phyloP scores from a whole-genome alignment of 1,284 basidiomycete species.

The Xerocomus minutiporus region DNA sequence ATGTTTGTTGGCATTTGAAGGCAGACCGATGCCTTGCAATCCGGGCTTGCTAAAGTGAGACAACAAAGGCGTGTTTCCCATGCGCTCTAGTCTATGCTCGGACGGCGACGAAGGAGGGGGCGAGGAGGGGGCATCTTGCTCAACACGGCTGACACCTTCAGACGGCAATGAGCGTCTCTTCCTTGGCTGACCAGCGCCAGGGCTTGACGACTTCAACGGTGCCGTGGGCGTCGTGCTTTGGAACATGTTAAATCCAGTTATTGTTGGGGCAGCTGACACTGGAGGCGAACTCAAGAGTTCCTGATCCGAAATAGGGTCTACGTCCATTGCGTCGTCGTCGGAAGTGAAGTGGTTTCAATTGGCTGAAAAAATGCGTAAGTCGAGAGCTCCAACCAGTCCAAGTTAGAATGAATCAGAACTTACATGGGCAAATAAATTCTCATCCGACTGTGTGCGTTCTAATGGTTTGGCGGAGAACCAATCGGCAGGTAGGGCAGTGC shows the following conservation, averaged over 20 bases:
- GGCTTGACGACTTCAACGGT: constrained; percentile 37
- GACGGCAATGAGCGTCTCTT: constrained; percentile 71
- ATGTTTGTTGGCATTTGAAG: constrained; percentile 52
- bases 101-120: constrained; percentile 65
- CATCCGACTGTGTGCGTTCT: constrained; percentile 21
- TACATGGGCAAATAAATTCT: constrained; percentile 32
- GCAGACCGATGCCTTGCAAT: constrained; percentile 56
- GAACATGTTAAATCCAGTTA: constrained; percentile 57
- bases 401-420: constrained; percentile 19
- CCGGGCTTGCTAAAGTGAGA: constrained; percentile 52
- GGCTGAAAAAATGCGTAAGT: constrained; percentile 31
- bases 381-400: neutral
- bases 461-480: constrained; percentile 45
- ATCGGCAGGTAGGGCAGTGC: constrained; percentile 55
- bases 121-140: constrained; percentile 47
- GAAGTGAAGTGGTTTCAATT: constrained; percentile 36
- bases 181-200: constrained; percentile 42
- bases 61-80: constrained; percentile 42
- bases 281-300: constrained; percentile 39
- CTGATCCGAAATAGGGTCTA: constrained; percentile 48
- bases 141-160: constrained; percentile 39
- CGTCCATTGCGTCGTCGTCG: constrained; percentile 69
- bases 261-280: constrained; percentile 49
- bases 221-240: constrained; percentile 53
- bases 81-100: constrained; percentile 58